These are phyloP conservation scores for Debaryomycetaceae sp. DNA, from an alignment of 1,139 yeast species.

Conservation along the genomic window DNA sequence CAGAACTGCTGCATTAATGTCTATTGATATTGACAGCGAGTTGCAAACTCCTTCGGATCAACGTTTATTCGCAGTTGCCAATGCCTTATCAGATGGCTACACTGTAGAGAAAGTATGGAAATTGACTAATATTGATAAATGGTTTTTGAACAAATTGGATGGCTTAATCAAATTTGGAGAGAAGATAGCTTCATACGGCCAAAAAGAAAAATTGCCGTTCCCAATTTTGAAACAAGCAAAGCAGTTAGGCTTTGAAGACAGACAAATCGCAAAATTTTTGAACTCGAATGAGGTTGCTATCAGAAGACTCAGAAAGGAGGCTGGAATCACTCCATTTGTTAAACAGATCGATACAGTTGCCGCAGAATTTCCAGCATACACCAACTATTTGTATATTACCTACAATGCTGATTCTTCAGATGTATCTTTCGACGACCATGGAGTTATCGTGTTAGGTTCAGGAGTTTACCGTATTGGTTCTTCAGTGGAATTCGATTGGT, in stretches of 20 bases:
- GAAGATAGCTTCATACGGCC: constrained; percentile 55
- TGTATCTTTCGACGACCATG: constrained; percentile 77
- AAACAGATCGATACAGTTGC: constrained; percentile 98
- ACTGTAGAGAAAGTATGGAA: constrained; percentile 90
- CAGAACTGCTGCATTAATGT: constrained; percentile 80
- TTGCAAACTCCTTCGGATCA: constrained; percentile 95
- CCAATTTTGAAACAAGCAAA: constrained; percentile 77
- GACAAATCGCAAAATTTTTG: constrained; percentile 90
- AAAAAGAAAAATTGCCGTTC: constrained; percentile 59
- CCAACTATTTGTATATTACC: constrained; percentile 92
- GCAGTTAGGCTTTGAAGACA: constrained; percentile 95
- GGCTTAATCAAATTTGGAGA: constrained; percentile 69
- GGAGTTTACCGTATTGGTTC: constrained; percentile 96
- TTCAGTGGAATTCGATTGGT: constrained; percentile 94
- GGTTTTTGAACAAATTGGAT: constrained; percentile 89
- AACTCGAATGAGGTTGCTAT: constrained; percentile 92
- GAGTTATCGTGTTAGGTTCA: constrained; percentile 87
- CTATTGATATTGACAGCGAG: constrained; percentile 85
- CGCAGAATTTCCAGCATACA: constrained; percentile 96
- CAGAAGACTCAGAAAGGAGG: constrained; percentile 85
- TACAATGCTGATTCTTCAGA: constrained; percentile 93
- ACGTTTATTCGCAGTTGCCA: constrained; percentile 94
- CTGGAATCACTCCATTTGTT: constrained; percentile 87
- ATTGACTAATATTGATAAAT: constrained; percentile 89
- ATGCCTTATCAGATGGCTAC: constrained; percentile 82